These are phyloP conservation scores for Sarcomyxa edulis DNA, from an alignment of 768 basidiomycete species.

Conservation along the genomic window DNA sequence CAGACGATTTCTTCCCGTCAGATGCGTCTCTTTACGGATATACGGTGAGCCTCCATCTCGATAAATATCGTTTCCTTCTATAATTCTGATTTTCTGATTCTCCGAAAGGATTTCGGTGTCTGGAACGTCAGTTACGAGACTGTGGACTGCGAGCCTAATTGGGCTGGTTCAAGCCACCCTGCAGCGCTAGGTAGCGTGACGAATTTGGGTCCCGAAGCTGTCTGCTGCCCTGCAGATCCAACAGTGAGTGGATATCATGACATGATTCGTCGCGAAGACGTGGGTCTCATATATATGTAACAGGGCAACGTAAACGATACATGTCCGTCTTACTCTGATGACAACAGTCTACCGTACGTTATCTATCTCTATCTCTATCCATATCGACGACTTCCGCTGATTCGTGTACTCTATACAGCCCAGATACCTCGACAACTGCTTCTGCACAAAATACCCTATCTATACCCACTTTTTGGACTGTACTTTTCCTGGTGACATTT, in stretches of 20 bases:
- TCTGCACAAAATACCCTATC: conserved; percentile 11
- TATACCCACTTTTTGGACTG: conserved; percentile 3
- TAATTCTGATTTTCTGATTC: conserved; percentile 1
- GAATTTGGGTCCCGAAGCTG: conserved; percentile 45
- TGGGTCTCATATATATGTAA: conserved; percentile 2
- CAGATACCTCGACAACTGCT: conserved; percentile 28
- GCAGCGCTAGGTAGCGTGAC: conserved; percentile 67
- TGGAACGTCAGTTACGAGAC: conserved; percentile 76
- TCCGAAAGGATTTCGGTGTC: conserved; percentile 70
- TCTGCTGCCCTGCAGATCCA: conserved; percentile 72
- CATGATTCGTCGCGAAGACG: background rate
- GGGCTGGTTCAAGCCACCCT: conserved; percentile 56
- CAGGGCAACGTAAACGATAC: conserved; percentile 42
- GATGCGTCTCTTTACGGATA: conserved; percentile 62
- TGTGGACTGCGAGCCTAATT: conserved; percentile 55
- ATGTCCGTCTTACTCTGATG: conserved; percentile 70
- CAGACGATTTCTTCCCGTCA: conserved; percentile 71
- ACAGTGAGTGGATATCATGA: conserved; percentile 30
- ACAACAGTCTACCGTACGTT: conserved; percentile 59
- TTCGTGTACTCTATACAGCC: conserved; percentile 20
- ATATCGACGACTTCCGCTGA: too few species aligned
- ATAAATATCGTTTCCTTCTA: conserved; percentile 2
- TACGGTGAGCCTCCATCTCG: conserved; percentile 19
- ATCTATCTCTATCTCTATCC: conserved; percentile 3
- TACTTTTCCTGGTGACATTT: too few species aligned